Conservation (phyloP, 2,329 filamentous ascomycete species). For the Colletotrichum paranaense region DNA sequence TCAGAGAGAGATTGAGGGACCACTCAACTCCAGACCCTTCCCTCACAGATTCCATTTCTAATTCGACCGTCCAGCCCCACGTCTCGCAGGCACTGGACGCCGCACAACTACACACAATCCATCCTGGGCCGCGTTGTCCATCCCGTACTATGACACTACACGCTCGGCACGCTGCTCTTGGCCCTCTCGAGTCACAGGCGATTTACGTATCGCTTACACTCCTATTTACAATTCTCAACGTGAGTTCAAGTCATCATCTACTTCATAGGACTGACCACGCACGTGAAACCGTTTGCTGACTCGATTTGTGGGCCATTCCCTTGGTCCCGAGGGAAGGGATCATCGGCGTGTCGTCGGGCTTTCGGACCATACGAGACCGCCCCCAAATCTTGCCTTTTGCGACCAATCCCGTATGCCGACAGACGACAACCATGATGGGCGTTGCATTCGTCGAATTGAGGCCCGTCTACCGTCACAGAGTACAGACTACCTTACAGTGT, state of each 20-base stretch:
- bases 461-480: background rate
- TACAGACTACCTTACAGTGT: background rate
- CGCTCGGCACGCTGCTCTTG: background rate
- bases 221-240: background rate
- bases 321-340: constrained; percentile 13
- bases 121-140: background rate
- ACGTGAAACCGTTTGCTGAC: constrained; percentile 33
- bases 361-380: constrained; percentile 16
- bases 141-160: background rate
- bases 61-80: background rate
- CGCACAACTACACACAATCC: background rate
- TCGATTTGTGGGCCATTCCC: constrained; percentile 21
- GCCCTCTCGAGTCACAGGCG: background rate
- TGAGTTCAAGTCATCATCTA: background rate
- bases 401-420: background rate
- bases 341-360: constrained; percentile 13
- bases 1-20: background rate
- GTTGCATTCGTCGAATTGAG: background rate
- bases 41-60: background rate
- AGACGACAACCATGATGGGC: background rate
- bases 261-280: background rate
- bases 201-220: background rate
- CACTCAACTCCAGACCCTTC: constrained; percentile 5
- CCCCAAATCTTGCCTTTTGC: background rate
- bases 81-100: background rate